Evolutionary conservation across 2,329 filamentous ascomycete genomes (phyloP).

Genomic region (Stemphylium vesicarium): DNA sequence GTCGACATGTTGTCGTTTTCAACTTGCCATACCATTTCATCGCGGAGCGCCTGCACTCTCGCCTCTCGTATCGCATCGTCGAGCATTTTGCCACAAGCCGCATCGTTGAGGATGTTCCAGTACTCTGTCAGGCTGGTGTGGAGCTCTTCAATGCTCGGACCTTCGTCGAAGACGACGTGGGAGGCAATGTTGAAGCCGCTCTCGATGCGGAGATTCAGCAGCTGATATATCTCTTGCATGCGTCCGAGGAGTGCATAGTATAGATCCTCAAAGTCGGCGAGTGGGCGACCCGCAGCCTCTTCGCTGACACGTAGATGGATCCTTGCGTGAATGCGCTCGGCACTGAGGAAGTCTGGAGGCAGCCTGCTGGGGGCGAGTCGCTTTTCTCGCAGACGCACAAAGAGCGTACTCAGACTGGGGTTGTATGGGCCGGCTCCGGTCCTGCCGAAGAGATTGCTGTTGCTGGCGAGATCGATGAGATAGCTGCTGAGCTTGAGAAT

Average conservation of each 20-base stretch:
- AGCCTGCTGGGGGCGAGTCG: conserved; percentile 23
- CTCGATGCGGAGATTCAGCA: conserved; percentile 28
- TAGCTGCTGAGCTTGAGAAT: conserved; percentile 25
- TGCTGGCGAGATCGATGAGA: conserved; percentile 16
- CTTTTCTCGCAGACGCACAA: conserved; percentile 46
- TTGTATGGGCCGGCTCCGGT: conserved; percentile 26
- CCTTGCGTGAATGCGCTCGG: conserved; percentile 8
- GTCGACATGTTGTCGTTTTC: conserved; percentile 15
- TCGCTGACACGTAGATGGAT: conserved; percentile 42
- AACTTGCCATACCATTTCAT: conserved; percentile 22
- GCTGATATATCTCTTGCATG: conserved; percentile 34
- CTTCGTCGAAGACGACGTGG: conserved; percentile 15
- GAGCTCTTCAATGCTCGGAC: conserved; percentile 24
- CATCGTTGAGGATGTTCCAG: conserved; percentile 37
- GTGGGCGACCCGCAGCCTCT: conserved; percentile 54
- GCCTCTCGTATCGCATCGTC: conserved; percentile 33
- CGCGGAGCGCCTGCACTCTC: conserved; percentile 23
- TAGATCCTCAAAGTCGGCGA: conserved; percentile 44
- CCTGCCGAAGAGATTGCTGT: conserved; percentile 18
- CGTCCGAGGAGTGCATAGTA: conserved; percentile 39
- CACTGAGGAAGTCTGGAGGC: conserved; percentile 18
- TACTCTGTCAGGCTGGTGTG: conserved; percentile 22
- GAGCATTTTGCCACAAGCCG: conserved; percentile 29
- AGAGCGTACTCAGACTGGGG: conserved; percentile 35
- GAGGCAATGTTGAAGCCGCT: conserved; percentile 31